Base-by-base conservation (phyloP, 1,284 basidiomycete species). In the Salmacisia buchloeana region DNA sequence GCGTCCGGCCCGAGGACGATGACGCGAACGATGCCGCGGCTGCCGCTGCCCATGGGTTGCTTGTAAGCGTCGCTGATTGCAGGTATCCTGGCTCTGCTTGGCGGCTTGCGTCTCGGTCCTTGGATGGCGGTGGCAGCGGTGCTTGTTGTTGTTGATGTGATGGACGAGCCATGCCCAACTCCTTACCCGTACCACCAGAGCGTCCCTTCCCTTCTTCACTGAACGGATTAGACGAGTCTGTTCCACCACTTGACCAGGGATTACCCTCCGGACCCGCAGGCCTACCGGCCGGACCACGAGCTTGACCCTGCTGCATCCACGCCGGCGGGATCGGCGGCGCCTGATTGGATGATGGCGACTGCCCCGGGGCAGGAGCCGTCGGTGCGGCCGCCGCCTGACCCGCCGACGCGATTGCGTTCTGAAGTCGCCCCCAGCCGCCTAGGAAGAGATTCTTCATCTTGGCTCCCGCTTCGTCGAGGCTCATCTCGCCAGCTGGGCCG, bases 381-480 rank as follows among this genome's bases (percentile, higher is more conserved):
- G 10, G 36, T 12, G n/a, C 7, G 35, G 7, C 35, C 18, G 41
- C 41, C 18, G 41, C 41, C 41, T 43, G 41, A 7, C 41, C 41
- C 10, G 60, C 60, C 25, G 31, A 54, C 21, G 45, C 46, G 52
- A 54, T 54, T 13, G 46, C 60, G 56, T 61, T 49, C 45, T 61
- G 60, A 12, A 61, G 36, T 29, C 23, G 57, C 6, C 45, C 43
- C 7, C 60, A 45, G 23, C 60, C 46, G 21, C 60, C 60, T 13
- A 61, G 12, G 33, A 61, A 61, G 27, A 61, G 9, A 34, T 61
- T 61, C 45, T 61, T 61, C 60, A 61, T 56, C 15, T 39, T 25
- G 10, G 41, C 45, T 4, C 45, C 60, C 7, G 60, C 60, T 29
- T 61, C 60, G 60, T 54, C 60, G 2, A 49, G 29, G 36, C 38